These are phyloP conservation scores for Tinospora cordifolia DNA, from an alignment of 164 flowering plant genomes.

Conservation along the genomic window DNA sequence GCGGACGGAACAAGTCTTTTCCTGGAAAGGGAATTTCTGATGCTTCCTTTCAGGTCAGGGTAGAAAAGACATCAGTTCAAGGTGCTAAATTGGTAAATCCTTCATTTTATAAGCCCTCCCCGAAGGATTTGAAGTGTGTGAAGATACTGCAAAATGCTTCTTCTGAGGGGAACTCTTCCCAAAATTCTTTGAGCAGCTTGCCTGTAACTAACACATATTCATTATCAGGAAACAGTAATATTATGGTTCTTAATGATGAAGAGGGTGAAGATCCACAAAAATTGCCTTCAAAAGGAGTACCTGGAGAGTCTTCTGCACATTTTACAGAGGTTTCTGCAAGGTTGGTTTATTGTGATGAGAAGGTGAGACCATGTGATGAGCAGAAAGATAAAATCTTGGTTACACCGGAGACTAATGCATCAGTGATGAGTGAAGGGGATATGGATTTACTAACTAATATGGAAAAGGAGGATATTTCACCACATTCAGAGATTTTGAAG, in stretches of 20 bases:
- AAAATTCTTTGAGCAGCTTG: slow-evolving; percentile 9
- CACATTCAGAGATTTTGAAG: slow-evolving; percentile 13
- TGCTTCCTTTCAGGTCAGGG: slow-evolving; percentile 8
- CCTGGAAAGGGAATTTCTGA: slow-evolving; percentile 12
- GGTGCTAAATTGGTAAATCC: slow-evolving; percentile 3
- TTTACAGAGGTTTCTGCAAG: slow-evolving; percentile 22
- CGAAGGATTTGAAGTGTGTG: slow-evolving; percentile 18
- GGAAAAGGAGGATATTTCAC: slow-evolving; percentile 16
- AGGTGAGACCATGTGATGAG: slow-evolving; percentile 25
- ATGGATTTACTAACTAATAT: slow-evolving; percentile 11
- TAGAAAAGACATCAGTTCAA: slow-evolving; percentile 2
- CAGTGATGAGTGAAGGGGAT: slow-evolving; percentile 25
- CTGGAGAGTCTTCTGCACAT: slow-evolving; percentile 15
- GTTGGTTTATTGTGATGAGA: slow-evolving; percentile 19
- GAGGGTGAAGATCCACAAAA: slow-evolving; percentile 21
- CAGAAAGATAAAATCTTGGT: slow-evolving; percentile 21
- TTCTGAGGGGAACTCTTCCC: slow-evolving; percentile 1
- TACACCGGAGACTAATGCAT: slow-evolving; percentile 28
- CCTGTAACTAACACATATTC: slow-evolving; percentile 5
- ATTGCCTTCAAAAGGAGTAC: slow-evolving; percentile 14
- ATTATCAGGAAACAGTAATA: slow-evolving; percentile 9
- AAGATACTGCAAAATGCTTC: slow-evolving; percentile 9
- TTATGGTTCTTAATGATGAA: slow-evolving; percentile 26
- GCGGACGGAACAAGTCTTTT: slow-evolving; percentile 9
- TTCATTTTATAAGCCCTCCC: slow-evolving; percentile 14